Evolutionary conservation across 2,329 filamentous ascomycete genomes (phyloP).

Genomic region (Phialemoniopsis sp.): DNA sequence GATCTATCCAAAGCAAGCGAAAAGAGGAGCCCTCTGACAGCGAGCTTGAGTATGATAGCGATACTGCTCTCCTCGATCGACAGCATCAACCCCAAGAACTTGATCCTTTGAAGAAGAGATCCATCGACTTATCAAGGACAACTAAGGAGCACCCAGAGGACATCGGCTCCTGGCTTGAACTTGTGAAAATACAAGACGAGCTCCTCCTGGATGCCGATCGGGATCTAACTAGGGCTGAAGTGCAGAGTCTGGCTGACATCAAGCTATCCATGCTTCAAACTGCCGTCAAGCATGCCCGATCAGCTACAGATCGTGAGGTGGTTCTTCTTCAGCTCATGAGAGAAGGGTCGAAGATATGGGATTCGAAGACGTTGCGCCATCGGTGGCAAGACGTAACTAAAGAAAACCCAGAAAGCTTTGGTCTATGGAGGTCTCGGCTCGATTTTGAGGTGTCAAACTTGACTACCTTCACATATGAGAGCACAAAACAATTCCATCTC

Average conservation of each 20-base stretch:
- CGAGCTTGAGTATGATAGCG: constrained; percentile 44
- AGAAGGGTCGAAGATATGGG: constrained; percentile 74
- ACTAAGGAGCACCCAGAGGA: constrained; percentile 65
- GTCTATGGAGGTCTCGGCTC: constrained; percentile 70
- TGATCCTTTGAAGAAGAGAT: constrained; percentile 43
- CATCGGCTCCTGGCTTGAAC: constrained; percentile 67
- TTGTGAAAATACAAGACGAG: constrained; percentile 74
- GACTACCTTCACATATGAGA: constrained; percentile 62
- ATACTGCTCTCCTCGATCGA: constrained; percentile 18
- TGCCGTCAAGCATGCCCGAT: constrained; percentile 56
- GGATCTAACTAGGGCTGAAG: constrained; percentile 54
- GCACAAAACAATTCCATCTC: constrained; percentile 55
- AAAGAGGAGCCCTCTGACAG: constrained; percentile 38
- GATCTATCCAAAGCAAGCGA: constrained; percentile 58
- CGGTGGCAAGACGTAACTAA: constrained; percentile 61
- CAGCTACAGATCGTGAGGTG: constrained; percentile 44
- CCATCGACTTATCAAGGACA: constrained; percentile 56
- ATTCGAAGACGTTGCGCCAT: constrained; percentile 50
- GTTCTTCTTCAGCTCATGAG: constrained; percentile 67
- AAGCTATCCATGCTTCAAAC: constrained; percentile 77
- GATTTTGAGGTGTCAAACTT: constrained; percentile 70
- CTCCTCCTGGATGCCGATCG: constrained; percentile 51
- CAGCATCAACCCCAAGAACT: constrained; percentile 5
- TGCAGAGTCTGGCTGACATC: constrained; percentile 69
- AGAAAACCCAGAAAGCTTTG: constrained; percentile 51